Evolutionary conservation across 805 yeast species (phyloP), one percentile per base, ranked within the genome.

Genomic region (Candida lessepsii): DNA sequence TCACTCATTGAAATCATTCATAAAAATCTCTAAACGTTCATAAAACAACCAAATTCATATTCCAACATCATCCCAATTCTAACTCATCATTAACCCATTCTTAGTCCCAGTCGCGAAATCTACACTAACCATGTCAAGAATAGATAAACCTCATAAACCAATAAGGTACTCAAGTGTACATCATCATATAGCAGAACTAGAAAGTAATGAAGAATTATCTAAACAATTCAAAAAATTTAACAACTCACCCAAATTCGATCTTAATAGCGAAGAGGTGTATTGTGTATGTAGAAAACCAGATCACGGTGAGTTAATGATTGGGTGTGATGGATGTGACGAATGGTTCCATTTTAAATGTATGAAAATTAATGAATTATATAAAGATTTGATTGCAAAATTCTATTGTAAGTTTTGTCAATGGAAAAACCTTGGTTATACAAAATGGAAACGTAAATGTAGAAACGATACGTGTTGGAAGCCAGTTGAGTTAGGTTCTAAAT

Each of bases 261-360:
- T 67, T 16, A 67, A 74, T 49, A 69, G 81, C 16, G 85, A 81
- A 47, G 86, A 82, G 49, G 63, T 85, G 5, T 88, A 71, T 52
- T 89, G 97, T 57, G 62, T 81, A 0, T 89, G 97, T 57, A 71
- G 93, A 27, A 75, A 73, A 45, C 83, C 88, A 0, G 96, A 90
- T 52, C 71, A 74, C 44, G 73, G 71, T 2, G 81, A 78, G 42
- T 64, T 89, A 56, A 90, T 90, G 97, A 84, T 90, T n/a, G 87
- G 85, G 0, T 89, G 97, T 57, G 96, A 89, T 57, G 90, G 87
- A 5, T 90, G 97, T 61, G 96, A 88, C 53, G 96, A 87, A 43
- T 90, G 97, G 97, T 90, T 74, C 56, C 97, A 90, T 61, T 86
- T 89, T 60, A 66, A 64, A 33, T 90, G 97, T 57, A 76, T 89